Percentiles rank a stretch among this genome's conserved stretches.
Evolutionary conservation across 2,329 filamentous ascomycete genomes (phyloP).

Genomic region (Sphaerulina vaccinii): DNA sequence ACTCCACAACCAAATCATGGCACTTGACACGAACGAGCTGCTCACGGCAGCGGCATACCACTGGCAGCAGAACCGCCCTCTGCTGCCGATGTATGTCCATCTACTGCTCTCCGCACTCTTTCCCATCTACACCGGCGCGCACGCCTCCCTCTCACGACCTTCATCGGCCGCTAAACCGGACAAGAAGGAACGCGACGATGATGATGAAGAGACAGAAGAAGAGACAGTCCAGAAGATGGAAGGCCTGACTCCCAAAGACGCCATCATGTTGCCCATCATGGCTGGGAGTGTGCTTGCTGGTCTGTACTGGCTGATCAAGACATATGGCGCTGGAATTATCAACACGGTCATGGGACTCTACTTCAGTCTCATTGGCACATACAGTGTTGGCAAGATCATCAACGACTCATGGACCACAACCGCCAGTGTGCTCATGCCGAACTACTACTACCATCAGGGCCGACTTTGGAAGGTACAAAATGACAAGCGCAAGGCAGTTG

Average conservation of each 20-base stretch:
- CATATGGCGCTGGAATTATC: constrained; percentile 75
- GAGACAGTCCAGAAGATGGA: constrained; percentile 60
- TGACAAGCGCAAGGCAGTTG: constrained; percentile 36
- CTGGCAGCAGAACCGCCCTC: constrained; percentile 35
- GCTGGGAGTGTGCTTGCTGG: constrained; percentile 70
- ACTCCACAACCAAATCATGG: background rate
- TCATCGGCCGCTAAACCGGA: constrained; percentile 69
- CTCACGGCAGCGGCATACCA: constrained; percentile 16
- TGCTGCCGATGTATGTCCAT: constrained; percentile 60
- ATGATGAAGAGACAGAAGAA: constrained; percentile 54
- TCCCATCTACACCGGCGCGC: constrained; percentile 80
- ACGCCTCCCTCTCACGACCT: constrained; percentile 81
- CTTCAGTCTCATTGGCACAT: constrained; percentile 76
- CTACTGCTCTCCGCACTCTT: constrained; percentile 69
- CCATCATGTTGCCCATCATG: constrained; percentile 77
- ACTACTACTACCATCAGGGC: constrained; percentile 59
- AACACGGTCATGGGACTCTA: constrained; percentile 83
- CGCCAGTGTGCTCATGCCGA: constrained; percentile 70
- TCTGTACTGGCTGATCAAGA: constrained; percentile 87
- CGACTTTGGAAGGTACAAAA: constrained; percentile 50
- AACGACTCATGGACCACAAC: constrained; percentile 68
- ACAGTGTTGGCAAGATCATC: constrained; percentile 70
- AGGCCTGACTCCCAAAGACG: constrained; percentile 72
- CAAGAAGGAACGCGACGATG: constrained; percentile 32
- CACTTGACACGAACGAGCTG: constrained; percentile 3